Percentiles rank a stretch among this genome's conserved stretches.
Evolutionary conservation across 805 yeast species (phyloP).

Genomic region (Zygosaccharomyces gambellarensis): DNA sequence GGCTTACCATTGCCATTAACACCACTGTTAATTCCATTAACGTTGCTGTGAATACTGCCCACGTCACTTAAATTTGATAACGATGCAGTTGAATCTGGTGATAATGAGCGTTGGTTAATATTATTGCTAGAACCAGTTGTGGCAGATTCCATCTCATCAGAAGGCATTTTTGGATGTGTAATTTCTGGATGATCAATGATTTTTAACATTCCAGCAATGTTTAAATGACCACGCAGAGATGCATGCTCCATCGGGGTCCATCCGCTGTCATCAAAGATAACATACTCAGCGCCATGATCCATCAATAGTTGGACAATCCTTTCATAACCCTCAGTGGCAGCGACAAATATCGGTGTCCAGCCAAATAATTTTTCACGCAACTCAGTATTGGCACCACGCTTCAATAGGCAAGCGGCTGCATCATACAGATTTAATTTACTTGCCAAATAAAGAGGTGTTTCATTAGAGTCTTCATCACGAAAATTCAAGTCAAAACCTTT

Average conservation of each 20-base stretch:
- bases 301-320: conserved; percentile 55
- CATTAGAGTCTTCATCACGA: conserved; percentile 55
- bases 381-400: conserved; percentile 65
- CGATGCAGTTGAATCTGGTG: background rate
- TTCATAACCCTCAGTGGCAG: conserved; percentile 77
- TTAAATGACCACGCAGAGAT: conserved; percentile 78
- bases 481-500: conserved; percentile 62
- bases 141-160: conserved; percentile 1
- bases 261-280: conserved; percentile 72
- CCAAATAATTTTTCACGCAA: conserved; percentile 74
- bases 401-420: conserved; percentile 51
- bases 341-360: conserved; percentile 90
- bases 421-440: conserved; percentile 54
- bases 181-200: conserved; percentile 21
- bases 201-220: conserved; percentile 56
- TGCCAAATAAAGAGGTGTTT: conserved; percentile 81
- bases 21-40: background rate
- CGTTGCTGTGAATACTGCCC: background rate
- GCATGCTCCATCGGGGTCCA: conserved; percentile 99
- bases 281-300: conserved; percentile 48
- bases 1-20: background rate
- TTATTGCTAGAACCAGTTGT: background rate
- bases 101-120: background rate
- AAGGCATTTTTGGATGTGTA: conserved; percentile 20
- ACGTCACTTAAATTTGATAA: background rate